These are phyloP conservation scores for Russula virescens DNA, from an alignment of 768 basidiomycete species.

Conservation along the genomic window DNA sequence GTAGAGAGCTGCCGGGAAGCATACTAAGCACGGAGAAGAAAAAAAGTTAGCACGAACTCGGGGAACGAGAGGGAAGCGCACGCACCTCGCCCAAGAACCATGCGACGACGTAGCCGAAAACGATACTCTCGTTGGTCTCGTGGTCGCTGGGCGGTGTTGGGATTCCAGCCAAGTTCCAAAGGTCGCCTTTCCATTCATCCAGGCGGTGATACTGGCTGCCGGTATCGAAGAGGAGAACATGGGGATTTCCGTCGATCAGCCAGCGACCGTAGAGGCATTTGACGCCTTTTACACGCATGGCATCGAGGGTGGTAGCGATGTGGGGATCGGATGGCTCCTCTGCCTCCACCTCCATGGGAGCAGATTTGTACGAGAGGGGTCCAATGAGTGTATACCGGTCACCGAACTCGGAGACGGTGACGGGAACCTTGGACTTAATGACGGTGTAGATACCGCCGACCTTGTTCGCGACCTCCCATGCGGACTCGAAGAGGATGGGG, in stretches of 20 bases:
- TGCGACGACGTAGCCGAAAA: constrained; percentile 96
- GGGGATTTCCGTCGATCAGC: constrained; percentile 96
- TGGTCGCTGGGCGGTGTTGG: constrained; percentile 94
- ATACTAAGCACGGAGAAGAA: constrained; percentile 44
- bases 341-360: constrained; percentile 97
- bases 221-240: constrained; percentile 94
- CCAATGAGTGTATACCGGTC: constrained; percentile 95
- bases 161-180: constrained; percentile 98
- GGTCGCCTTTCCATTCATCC: constrained; percentile 98
- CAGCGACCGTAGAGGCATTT: constrained; percentile 95
- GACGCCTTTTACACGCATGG: constrained; percentile 85
- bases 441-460: constrained; percentile 99
- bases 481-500: constrained; percentile 86
- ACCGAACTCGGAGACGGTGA: constrained; percentile 94
- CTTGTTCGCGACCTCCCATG: constrained; percentile 99
- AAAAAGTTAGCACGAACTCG: constrained; percentile 11
- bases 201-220: constrained; percentile 79
- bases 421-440: constrained; percentile 98
- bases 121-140: constrained; percentile 97
- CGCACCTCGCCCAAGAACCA: constrained; percentile 98
- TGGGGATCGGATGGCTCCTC: constrained; percentile 82
- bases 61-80: neutral
- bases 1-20: constrained; percentile 72
- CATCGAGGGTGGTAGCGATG: constrained; percentile 66
- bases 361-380: constrained; percentile 96